Evolutionary conservation across 371 early-diverging fungal species (phyloP).

Genomic region (Zancudomyces culisetae): DNA sequence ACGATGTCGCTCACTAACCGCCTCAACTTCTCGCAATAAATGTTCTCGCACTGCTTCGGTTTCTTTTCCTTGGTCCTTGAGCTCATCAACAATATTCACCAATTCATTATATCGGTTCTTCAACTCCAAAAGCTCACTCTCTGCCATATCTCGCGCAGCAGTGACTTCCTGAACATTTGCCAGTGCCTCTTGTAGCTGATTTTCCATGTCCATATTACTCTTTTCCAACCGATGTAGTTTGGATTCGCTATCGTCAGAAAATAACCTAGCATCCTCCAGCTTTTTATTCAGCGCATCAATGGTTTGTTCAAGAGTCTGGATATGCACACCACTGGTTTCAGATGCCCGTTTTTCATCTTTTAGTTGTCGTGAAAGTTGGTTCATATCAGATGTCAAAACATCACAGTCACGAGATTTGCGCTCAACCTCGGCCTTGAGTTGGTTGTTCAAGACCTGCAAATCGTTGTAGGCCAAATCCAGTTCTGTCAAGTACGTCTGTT

Average conservation of each 20-base stretch:
- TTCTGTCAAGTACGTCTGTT: slow-evolving; percentile 36
- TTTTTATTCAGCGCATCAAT: neutral
- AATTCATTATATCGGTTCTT: slow-evolving; percentile 45
- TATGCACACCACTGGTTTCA: neutral
- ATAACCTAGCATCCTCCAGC: neutral
- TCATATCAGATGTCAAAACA: neutral
- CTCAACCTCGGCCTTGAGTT: neutral
- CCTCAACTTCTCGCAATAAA: slow-evolving; percentile 49
- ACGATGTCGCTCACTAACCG: slow-evolving; percentile 39
- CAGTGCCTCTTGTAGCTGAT: slow-evolving; percentile 36
- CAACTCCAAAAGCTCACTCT: slow-evolving; percentile 31
- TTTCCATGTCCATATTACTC: neutral
- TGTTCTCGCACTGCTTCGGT: slow-evolving; percentile 38
- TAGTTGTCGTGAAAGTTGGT: neutral
- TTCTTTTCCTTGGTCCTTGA: slow-evolving; percentile 39
- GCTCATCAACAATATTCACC: slow-evolving; percentile 49
- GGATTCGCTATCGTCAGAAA: neutral
- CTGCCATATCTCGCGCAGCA: slow-evolving; percentile 33
- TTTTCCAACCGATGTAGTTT: neutral
- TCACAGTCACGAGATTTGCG: neutral
- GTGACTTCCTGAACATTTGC: slow-evolving; percentile 31
- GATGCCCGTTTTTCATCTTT: neutral
- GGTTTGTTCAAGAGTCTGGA: neutral
- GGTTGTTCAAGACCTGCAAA: slow-evolving; percentile 49
- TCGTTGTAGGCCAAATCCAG: slow-evolving; percentile 34